These are phyloP conservation scores for Globisporangium abappressorium DNA, from an alignment of 352 stramenopile genomes.

Conservation along the genomic window DNA sequence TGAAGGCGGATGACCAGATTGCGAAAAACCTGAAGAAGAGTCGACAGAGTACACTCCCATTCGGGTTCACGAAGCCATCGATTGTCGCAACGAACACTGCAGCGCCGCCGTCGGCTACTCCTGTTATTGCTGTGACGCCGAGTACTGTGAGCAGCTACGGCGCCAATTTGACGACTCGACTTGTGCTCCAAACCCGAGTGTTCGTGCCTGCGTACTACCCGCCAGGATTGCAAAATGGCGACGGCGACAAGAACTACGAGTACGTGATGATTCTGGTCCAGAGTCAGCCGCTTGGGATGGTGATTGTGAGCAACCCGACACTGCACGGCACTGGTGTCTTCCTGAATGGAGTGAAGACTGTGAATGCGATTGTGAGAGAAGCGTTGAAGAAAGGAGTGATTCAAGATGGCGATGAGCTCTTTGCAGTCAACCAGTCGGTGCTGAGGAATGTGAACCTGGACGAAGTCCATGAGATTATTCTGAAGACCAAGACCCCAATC, in stretches of 20 bases:
- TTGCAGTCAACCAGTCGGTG: constrained; percentile 55
- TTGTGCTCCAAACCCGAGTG: constrained; percentile 29
- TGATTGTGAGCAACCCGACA: constrained; percentile 23
- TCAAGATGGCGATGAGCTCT: constrained; percentile 56
- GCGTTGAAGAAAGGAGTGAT: constrained; percentile 54
- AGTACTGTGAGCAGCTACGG: background rate
- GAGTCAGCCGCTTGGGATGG: constrained; percentile 53
- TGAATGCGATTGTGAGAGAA: constrained; percentile 38
- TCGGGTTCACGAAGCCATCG: constrained; percentile 18
- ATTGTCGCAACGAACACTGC: background rate
- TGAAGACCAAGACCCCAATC: constrained; percentile 31
- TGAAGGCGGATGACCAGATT: background rate
- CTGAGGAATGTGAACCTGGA: constrained; percentile 28
- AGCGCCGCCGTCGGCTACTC: background rate
- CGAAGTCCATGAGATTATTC: constrained; percentile 35
- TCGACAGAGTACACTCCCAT: constrained; percentile 37
- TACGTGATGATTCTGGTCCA: constrained; percentile 64
- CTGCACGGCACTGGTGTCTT: constrained; percentile 21
- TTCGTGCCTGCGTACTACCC: constrained; percentile 35
- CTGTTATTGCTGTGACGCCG: background rate
- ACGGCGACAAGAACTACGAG: constrained; percentile 34
- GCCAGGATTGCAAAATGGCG: constrained; percentile 17
- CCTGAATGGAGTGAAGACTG: constrained; percentile 25
- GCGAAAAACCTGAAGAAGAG: constrained; percentile 20
- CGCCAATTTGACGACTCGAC: constrained; percentile 3